Evolutionary conservation across 2,329 filamentous ascomycete genomes (phyloP), one percentile per base, ranked within the genome.

Genomic region (Parafenestella ontariensis): DNA sequence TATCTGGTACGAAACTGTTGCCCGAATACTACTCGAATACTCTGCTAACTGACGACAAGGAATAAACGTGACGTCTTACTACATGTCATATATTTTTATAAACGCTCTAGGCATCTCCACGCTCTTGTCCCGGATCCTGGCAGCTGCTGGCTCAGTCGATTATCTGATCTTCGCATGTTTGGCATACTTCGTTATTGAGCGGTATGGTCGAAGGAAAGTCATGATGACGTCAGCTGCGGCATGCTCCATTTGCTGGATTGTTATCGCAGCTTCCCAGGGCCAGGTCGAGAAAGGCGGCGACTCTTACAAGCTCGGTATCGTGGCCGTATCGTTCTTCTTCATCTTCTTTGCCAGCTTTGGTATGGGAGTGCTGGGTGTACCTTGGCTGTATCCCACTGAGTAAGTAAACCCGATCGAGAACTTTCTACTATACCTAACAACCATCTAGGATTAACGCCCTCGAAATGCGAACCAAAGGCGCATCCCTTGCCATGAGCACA

Each of bases 181-280:
- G 52, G 77, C 66, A 40, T 81, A 72, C 67, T 79, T 81, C 46
- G 72, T 81, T 4, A 79, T 83, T 53, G 81, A 83, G 51, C 69
- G 78, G 5, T 81, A 76, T 53, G 81, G 81, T 2, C 75, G 81
- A 9, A 74, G 81, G 7, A 34, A 76, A 45, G 72, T 82, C 42
- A 81, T 83, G 79, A 81, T 83, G 73, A 65, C 65, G 17, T 79
- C 77, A 5, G 77, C 80, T n/a, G 71, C 74, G 6, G 82, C 78
- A 9, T 82, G 80, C 53, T 79, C 76, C 1, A 74, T 79, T 11
- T 84, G 81, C 61, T 83, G 79, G 72, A 72, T 80, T 17, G 64
- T 81, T 8, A 83, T 83, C 46, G 77, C 79, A 0, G 79, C 80
- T 17, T 70, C 78, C 0, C 71, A 80, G 5, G 77, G 75, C 1